A percentile compares a stretch with the other conserved stretches of the same genome.
Evolutionary conservation across 2,329 filamentous ascomycete genomes (phyloP).

Genomic region (Apiospora hydei): DNA sequence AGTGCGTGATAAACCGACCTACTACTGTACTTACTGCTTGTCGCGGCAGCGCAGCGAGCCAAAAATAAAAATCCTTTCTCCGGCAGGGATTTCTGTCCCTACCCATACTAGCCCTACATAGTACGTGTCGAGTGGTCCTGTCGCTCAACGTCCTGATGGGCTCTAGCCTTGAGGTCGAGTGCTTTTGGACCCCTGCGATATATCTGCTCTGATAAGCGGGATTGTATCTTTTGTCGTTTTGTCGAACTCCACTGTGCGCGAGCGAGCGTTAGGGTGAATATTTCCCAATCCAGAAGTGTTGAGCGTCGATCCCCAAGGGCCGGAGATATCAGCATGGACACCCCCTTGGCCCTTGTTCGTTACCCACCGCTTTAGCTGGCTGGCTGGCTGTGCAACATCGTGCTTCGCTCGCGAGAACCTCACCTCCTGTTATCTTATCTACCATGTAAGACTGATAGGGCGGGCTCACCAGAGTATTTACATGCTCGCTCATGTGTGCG

Average conservation of each 20-base stretch:
- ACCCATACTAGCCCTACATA: not conserved
- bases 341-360: not conserved
- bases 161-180: not conserved
- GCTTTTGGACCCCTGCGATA: not conserved
- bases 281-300: not conserved
- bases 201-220: conserved; percentile 10
- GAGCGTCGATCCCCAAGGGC: not conserved
- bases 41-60: not conserved
- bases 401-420: not conserved
- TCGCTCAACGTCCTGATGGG: not conserved
- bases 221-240: not conserved
- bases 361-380: not conserved
- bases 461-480: too few relatives aligned
- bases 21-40: not conserved
- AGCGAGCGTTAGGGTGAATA: not conserved
- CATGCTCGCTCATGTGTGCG: too few relatives aligned
- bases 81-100: not conserved
- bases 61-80: not conserved
- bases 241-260: not conserved
- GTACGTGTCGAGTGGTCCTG: not conserved
- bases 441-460: too few relatives aligned
- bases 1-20: not conserved
- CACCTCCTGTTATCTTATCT: not conserved
- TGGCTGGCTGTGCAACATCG: not conserved
- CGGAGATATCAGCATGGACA: conserved; percentile 3